Conservation (phyloP, 805 yeast species). For the Brettanomyces sp. region DNA sequence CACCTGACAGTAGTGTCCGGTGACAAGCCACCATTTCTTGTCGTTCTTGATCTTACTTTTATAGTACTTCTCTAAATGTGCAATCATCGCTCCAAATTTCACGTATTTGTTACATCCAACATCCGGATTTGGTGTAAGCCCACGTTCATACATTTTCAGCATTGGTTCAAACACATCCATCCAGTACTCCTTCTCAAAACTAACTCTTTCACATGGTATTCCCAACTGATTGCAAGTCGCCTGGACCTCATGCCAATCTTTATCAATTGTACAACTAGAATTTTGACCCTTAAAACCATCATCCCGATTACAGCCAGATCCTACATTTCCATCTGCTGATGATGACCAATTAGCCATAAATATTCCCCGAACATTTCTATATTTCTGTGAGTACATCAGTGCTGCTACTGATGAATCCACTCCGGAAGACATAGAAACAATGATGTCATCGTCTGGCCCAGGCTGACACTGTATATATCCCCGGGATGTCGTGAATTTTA, state of each 20-base stretch:
- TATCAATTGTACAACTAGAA: conserved; percentile 56
- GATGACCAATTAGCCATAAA: conserved; percentile 90
- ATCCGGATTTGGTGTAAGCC: conserved; percentile 92
- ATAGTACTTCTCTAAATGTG: conserved; percentile 37
- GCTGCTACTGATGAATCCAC: conserved; percentile 93
- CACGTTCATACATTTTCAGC: conserved; percentile 61
- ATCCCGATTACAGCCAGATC: conserved; percentile 9
- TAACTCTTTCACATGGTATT: conserved; percentile 67
- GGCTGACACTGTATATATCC: conserved; percentile 36
- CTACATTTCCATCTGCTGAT: conserved; percentile 2
- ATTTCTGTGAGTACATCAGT: conserved; percentile 36
- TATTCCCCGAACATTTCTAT: conserved; percentile 62
- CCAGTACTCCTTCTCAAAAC: conserved; percentile 92
- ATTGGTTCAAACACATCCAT: conserved; percentile 84
- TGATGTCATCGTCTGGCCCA: conserved; percentile 43
- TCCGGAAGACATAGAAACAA: conserved; percentile 93
- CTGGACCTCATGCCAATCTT: conserved; percentile 82
- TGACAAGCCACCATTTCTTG: conserved; percentile 71
- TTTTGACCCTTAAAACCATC: conserved; percentile 16
- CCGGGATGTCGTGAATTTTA: conserved; percentile 4
- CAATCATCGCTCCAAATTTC: conserved; percentile 74
- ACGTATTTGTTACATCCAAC: conserved; percentile 77
- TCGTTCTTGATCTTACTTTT: conserved; percentile 6
- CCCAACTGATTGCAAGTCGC: conserved; percentile 47
- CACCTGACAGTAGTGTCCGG: conserved; percentile 73